Base-by-base conservation (phyloP, 2,329 filamentous ascomycete genomes). In the Trichoderma pleuroti region DNA sequence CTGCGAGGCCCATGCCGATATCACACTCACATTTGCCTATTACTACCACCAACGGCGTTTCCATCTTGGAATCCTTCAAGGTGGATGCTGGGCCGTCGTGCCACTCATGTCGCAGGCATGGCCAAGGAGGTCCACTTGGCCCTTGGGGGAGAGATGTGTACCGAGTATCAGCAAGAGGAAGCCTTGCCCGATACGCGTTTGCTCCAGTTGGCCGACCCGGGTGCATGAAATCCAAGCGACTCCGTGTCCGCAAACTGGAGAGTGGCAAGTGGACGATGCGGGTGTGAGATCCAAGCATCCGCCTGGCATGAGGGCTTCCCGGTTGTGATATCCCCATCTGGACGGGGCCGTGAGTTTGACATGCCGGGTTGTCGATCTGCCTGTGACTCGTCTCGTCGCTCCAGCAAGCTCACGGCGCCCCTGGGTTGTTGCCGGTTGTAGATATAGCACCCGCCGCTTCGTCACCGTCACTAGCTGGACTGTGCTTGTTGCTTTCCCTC, bases 371-470 rank as follows among this genome's bases (percentile, higher is more conserved):
- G 67, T 63, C 67, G 67, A 70, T 70, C 67, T 63, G 59, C 12
- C 60, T 70, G 57, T 70, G 59, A 70, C 67, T 70, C 64, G 26
- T 26, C 28, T 60, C 32, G 57, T 54, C 34, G 62, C 57, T 68
- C 39, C 39, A 46, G 26, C 60, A 65, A 64, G 57, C 52, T 28
- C 24, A 65, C 34, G 24, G 52, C 61, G 36, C 28, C 66, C 66
- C 66, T 36, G 26, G 49, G 60, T 70, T 64, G 61, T 49, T 59
- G 68, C 68, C 68, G 60, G 46, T 30, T 64, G 68, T 65, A 63
- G 68, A 52, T 70, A 70, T 70, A 59, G 46, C 49, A 70, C 49
- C 68, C 49, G 68, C 49, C n/a, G 26, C 46, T 64, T 57, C 68
- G 61, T 64, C 61, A 49, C 68, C 14, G 14, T 70, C 18, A 28